These are phyloP conservation scores for Geotrichum restrictum DNA, from an alignment of 1,139 yeast genomes.

Conservation along the genomic window DNA sequence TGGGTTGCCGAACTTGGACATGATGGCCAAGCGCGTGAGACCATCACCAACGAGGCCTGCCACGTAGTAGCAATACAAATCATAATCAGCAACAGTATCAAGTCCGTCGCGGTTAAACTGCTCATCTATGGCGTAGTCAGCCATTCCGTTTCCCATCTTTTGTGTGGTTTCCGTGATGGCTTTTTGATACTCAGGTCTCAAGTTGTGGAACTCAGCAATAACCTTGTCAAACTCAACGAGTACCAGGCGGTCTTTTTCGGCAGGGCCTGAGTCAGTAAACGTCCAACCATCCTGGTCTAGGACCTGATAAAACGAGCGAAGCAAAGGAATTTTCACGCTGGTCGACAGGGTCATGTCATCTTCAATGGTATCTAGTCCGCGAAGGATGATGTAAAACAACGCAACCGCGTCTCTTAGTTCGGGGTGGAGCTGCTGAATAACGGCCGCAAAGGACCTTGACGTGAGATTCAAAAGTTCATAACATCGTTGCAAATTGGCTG, in stretches of 20 bases:
- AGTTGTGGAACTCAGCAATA: conserved; percentile 63
- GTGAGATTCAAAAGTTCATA: conserved; percentile 64
- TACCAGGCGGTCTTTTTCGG: conserved; percentile 77
- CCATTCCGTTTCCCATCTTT: conserved; percentile 97
- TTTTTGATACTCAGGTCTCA: conserved; percentile 72
- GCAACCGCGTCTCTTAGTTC: conserved; percentile 66
- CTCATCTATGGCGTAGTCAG: conserved; percentile 79
- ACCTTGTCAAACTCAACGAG: conserved; percentile 70
- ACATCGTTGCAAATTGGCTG: conserved; percentile 57
- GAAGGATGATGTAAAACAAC: conserved; percentile 72
- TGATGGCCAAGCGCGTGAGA: conserved; percentile 67
- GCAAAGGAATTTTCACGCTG: conserved; percentile 64
- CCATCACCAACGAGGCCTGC: conserved; percentile 99
- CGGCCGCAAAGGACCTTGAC: conserved; percentile 90
- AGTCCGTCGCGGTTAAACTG: conserved; percentile 74
- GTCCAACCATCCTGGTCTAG: conserved; percentile 71
- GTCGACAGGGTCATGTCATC: conserved; percentile 89
- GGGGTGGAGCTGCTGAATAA: conserved; percentile 85
- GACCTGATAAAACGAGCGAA: conserved; percentile 59
- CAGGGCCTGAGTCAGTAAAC: conserved; percentile 59
- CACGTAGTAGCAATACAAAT: conserved; percentile 90
- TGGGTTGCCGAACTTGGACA: conserved; percentile 43
- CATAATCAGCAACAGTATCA: conserved; percentile 71
- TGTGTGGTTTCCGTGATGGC: conserved; percentile 71
- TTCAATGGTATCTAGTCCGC: conserved; percentile 93